A percentile compares a stretch with the other conserved stretches of the same genome.
Conservation (phyloP, 1,284 basidiomycete genomes). For the Vanrija sp. region DNA sequence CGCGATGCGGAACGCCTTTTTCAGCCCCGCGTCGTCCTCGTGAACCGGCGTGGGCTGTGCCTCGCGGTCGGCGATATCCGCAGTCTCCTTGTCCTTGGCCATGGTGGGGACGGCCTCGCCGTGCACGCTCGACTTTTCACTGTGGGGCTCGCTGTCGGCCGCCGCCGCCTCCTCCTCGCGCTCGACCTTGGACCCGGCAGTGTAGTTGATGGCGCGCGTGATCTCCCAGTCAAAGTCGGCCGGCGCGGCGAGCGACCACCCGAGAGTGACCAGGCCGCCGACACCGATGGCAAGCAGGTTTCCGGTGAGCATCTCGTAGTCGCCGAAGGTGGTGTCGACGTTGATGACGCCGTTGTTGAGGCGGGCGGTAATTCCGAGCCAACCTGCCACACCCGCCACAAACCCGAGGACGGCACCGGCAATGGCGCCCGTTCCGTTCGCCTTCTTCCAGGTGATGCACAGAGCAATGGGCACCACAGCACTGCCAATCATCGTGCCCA, state of each 20-base stretch:
- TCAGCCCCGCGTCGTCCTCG: conserved; percentile 48
- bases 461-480: conserved; percentile 82
- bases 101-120: conserved; percentile 1
- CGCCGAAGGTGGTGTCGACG: conserved; percentile 61
- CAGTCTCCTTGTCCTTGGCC: conserved; percentile 23
- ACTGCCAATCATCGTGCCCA: conserved; percentile 63
- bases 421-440: conserved; percentile 78
- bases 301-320: conserved; percentile 67
- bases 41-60: conserved; percentile 4
- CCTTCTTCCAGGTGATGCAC: conserved; percentile 72
- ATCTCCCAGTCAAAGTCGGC: conserved; percentile 73
- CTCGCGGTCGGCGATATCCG: not conserved
- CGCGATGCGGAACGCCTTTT: conserved; percentile 72
- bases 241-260: conserved; percentile 64
- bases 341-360: conserved; percentile 69
- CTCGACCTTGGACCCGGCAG: conserved; percentile 20
- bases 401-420: conserved; percentile 69
- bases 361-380: conserved; percentile 72
- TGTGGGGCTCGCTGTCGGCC: conserved; percentile 49
- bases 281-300: conserved; percentile 81
- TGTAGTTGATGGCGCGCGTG: conserved; percentile 69
- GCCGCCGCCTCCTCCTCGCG: conserved; percentile 14
- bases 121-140: conserved; percentile 46
- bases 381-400: conserved; percentile 66
- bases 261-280: conserved; percentile 69